Conservation (phyloP, 2,329 filamentous ascomycete species). For the Daldinia sp. region DNA sequence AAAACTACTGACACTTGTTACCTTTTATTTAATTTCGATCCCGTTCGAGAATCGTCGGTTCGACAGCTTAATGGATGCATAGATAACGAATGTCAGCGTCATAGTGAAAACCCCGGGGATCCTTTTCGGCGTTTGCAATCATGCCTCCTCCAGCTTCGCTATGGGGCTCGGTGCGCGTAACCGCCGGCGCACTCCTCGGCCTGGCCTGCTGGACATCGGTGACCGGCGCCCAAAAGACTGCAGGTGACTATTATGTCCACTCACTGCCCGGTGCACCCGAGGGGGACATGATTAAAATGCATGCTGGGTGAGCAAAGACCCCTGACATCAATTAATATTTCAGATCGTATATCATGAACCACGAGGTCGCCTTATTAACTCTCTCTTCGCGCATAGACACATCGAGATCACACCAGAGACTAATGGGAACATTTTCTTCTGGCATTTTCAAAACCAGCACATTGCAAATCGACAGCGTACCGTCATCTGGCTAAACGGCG, state of each 20-base stretch:
- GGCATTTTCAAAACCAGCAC: constrained; percentile 96
- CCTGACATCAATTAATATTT: constrained; percentile 17
- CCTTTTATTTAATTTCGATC: constrained; percentile 6
- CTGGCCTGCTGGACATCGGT: constrained; percentile 58
- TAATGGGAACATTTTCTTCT: constrained; percentile 98
- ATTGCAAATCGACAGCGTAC: constrained; percentile 92
- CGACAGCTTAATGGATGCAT: constrained; percentile 15
- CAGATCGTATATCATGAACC: constrained; percentile 23
- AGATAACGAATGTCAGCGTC: constrained; percentile 17
- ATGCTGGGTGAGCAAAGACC: constrained; percentile 81
- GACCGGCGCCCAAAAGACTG: constrained; percentile 61
- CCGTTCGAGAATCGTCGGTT: not conserved
- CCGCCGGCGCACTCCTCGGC: constrained; percentile 53
- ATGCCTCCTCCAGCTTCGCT: constrained; percentile 51
- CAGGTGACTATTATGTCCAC: constrained; percentile 91
- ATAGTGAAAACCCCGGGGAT: constrained; percentile 22
- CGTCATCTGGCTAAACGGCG: constrained; percentile 97
- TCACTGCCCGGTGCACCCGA: constrained; percentile 86
- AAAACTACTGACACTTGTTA: constrained; percentile 1
- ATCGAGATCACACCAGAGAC: constrained; percentile 87
- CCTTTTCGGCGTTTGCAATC: constrained; percentile 26
- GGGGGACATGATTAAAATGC: constrained; percentile 90
- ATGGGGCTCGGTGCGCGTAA: constrained; percentile 46
- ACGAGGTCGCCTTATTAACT: constrained; percentile 28
- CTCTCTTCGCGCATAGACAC: constrained; percentile 69